phyloP scores from a whole-genome alignment of 345 rosid genomes.

The Syzygium aqueum region DNA sequence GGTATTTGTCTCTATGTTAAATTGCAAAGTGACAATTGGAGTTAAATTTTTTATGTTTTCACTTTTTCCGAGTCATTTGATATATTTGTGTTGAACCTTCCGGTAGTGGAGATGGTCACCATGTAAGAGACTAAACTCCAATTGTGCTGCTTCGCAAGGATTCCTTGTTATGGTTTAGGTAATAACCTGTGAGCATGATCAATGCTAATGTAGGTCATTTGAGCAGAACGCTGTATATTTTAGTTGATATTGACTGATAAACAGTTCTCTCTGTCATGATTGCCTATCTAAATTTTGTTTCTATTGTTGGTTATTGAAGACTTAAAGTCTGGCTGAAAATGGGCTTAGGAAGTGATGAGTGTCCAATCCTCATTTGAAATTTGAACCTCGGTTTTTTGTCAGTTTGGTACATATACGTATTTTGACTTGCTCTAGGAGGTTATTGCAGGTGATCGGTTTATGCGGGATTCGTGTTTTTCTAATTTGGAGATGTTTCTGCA shows the following conservation, averaged over 20 bases:
- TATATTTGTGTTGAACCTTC: neutral
- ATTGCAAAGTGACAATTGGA: neutral
- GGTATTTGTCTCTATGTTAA: constrained; percentile 8
- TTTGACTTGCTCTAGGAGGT: neutral
- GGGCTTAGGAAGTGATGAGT: neutral
- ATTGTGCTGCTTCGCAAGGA: neutral
- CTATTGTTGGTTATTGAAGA: neutral
- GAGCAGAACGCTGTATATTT: neutral
- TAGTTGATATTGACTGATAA: neutral
- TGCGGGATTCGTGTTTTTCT: neutral
- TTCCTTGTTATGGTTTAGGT: neutral
- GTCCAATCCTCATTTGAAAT: neutral
- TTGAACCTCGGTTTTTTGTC: neutral
- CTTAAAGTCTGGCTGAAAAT: neutral
- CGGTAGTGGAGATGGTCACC: neutral
- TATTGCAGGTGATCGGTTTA: neutral
- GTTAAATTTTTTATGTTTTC: neutral
- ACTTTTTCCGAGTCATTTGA: neutral
- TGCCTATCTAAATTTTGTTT: neutral
- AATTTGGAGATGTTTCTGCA: neutral
- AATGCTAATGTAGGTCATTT: neutral
- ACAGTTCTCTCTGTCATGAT: neutral
- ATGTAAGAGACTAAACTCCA: neutral
- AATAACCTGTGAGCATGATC: neutral
- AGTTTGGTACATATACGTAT: neutral